Conservation (phyloP, 345 rosid species). For the Rhizophora apiculata region DNA sequence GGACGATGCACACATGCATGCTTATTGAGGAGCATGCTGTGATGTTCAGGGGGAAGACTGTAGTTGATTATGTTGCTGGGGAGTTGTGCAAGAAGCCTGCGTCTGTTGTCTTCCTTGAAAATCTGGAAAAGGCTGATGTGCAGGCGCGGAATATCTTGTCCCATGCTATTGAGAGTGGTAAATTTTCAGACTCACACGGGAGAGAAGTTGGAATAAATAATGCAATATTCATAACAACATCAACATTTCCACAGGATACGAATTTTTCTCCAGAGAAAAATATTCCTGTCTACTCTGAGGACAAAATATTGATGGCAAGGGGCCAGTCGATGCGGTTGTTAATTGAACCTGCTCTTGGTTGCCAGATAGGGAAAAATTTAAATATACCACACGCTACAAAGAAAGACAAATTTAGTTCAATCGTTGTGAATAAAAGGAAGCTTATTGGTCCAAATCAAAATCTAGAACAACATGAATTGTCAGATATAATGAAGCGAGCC, state of each 20-base stretch:
- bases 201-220: slow-evolving; percentile 56
- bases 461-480: slow-evolving; percentile 25
- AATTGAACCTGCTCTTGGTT: slow-evolving; percentile 30
- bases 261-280: slow-evolving; percentile 8
- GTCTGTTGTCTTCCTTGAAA: slow-evolving; percentile 67
- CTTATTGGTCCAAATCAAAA: slow-evolving; percentile 26
- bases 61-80: slow-evolving; percentile 56
- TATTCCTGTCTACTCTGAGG: slow-evolving; percentile 40
- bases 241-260: slow-evolving; percentile 25
- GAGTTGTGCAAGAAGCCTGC: slow-evolving; percentile 57
- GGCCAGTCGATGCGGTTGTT: slow-evolving; percentile 45
- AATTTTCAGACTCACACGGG: slow-evolving; percentile 60
- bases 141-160: slow-evolving; percentile 44
- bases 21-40: slow-evolving; percentile 13
- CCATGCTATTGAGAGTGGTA: slow-evolving; percentile 53
- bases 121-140: slow-evolving; percentile 64
- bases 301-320: slow-evolving; percentile 42
- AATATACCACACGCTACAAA: background rate
- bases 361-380: slow-evolving; percentile 7
- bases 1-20: slow-evolving; percentile 1
- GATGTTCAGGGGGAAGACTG: slow-evolving; percentile 58
- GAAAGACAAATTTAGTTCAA: slow-evolving; percentile 4
- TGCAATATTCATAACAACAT: slow-evolving; percentile 54
- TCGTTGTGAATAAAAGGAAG: slow-evolving; percentile 51
- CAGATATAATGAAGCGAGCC: slow-evolving; percentile 31